Conservation (phyloP, 2,329 filamentous ascomycete species). For the Hypoxylon sp. region DNA sequence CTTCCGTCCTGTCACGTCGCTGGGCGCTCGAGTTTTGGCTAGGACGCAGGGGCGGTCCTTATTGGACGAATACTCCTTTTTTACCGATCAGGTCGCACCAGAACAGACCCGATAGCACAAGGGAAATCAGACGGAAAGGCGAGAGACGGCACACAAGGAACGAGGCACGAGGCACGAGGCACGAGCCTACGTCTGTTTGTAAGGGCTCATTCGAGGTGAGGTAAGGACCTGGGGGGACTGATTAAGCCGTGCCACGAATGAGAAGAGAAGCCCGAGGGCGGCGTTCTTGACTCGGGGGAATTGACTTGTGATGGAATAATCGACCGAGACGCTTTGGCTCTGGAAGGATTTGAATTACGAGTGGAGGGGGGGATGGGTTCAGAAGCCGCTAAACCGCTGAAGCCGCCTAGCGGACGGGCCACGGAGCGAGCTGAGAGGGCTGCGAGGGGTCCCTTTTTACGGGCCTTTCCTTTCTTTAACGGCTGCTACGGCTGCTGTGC, state of each 20-base stretch:
- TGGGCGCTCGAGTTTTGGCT: constrained; percentile 29
- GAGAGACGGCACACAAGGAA: constrained; percentile 6
- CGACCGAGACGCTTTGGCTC: constrained; percentile 16
- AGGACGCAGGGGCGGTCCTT: constrained; percentile 24
- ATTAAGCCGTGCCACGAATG: constrained; percentile 28
- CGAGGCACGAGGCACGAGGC: constrained; percentile 19
- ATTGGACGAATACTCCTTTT: constrained; percentile 33
- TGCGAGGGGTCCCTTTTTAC: constrained; percentile 25
- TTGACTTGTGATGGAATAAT: constrained; percentile 25
- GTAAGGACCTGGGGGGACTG: constrained; percentile 1
- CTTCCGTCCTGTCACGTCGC: constrained; percentile 21
- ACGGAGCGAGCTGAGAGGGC: constrained; percentile 34
- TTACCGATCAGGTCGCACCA: constrained; percentile 28
- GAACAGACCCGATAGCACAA: constrained; percentile 9
- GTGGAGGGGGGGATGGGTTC: constrained; percentile 19
- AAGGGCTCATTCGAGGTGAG: constrained; percentile 15
- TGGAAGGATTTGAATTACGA: constrained; percentile 19
- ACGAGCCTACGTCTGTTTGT: constrained; percentile 24
- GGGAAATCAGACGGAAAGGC: constrained; percentile 2
- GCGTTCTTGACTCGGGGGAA: constrained; percentile 4
- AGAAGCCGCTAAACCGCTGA: background rate
- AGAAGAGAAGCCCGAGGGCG: constrained; percentile 15
- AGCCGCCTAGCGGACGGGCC: constrained; percentile 22
- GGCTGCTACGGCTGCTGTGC: constrained; percentile 1
- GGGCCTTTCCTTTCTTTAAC: background rate